Conservation (phyloP, 768 basidiomycete species). For the Tricholoma matsutake region DNA sequence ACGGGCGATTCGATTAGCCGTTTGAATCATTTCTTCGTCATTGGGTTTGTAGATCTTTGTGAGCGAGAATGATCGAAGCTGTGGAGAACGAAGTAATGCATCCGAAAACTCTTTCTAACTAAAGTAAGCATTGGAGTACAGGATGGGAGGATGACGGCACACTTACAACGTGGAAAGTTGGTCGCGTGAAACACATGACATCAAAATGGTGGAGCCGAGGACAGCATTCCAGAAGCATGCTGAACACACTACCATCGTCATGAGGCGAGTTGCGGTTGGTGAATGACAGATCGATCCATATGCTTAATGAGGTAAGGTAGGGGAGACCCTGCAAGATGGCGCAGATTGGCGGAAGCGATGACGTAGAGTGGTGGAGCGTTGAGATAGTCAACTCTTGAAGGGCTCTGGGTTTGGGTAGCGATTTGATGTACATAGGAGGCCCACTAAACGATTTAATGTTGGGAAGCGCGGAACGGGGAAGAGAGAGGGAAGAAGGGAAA, state of each 20-base stretch:
- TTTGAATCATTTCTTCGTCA: slow-evolving; percentile 32
- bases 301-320: slow-evolving; percentile 25
- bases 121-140: neutral
- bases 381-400: slow-evolving; percentile 29
- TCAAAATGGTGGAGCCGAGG: slow-evolving; percentile 31
- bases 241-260: slow-evolving; percentile 29
- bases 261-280: slow-evolving; percentile 19
- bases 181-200: slow-evolving; percentile 34
- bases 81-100: slow-evolving; percentile 25
- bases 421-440: slow-evolving; percentile 27
- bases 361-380: slow-evolving; percentile 30
- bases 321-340: slow-evolving; percentile 26
- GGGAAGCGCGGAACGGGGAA: slow-evolving; percentile 25
- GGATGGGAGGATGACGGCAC: neutral
- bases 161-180: slow-evolving; percentile 33
- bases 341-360: slow-evolving; percentile 31
- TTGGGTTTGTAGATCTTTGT: slow-evolving; percentile 34
- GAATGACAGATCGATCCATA: slow-evolving; percentile 38
- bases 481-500: slow-evolving; percentile 23
- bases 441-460: slow-evolving; percentile 30
- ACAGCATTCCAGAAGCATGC: slow-evolving; percentile 25
- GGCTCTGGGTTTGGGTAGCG: slow-evolving; percentile 25
- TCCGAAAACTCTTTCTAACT: slow-evolving; percentile 31
- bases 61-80: slow-evolving; percentile 30
- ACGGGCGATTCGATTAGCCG: slow-evolving; percentile 26